These are phyloP conservation scores for Coemansia sp. DNA, from an alignment of 192 early-diverging fungal genomes.

Conservation along the genomic window DNA sequence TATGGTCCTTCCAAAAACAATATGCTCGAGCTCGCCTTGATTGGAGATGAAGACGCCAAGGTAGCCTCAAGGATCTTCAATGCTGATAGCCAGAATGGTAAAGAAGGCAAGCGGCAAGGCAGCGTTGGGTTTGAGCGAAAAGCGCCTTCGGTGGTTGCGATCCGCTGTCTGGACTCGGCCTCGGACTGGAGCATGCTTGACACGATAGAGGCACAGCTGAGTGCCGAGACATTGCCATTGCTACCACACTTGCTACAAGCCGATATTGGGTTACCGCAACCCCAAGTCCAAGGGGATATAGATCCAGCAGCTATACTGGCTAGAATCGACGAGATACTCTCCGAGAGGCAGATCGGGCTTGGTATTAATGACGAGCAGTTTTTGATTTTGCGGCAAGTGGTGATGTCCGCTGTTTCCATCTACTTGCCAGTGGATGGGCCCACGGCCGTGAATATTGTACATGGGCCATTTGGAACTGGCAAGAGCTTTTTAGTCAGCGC, in stretches of 20 bases:
- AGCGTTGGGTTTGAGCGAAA: constrained; percentile 2
- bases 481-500: constrained; percentile 71
- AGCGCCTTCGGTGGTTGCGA: constrained; percentile 19
- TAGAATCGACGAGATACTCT: constrained; percentile 3
- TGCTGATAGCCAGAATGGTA: neutral
- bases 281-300: neutral
- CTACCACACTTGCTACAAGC: constrained; percentile 25
- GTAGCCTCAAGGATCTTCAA: constrained; percentile 31
- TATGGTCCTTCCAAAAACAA: constrained; percentile 53
- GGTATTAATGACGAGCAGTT: constrained; percentile 37
- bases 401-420: constrained; percentile 36
- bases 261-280: neutral
- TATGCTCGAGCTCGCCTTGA: constrained; percentile 41
- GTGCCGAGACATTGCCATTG: constrained; percentile 16
- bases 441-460: constrained; percentile 36
- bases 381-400: constrained; percentile 17
- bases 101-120: neutral
- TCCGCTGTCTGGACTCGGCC: constrained; percentile 42
- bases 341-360: constrained; percentile 10
- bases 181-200: constrained; percentile 54
- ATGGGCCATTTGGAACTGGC: constrained; percentile 68
- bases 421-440: constrained; percentile 21
- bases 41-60: constrained; percentile 42
- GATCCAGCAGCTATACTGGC: neutral
- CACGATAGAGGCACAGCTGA: constrained; percentile 27